These are phyloP conservation scores for Tetracladium marchalianum DNA, from an alignment of 495 filamentous ascomycete species.

Conservation along the genomic window DNA sequence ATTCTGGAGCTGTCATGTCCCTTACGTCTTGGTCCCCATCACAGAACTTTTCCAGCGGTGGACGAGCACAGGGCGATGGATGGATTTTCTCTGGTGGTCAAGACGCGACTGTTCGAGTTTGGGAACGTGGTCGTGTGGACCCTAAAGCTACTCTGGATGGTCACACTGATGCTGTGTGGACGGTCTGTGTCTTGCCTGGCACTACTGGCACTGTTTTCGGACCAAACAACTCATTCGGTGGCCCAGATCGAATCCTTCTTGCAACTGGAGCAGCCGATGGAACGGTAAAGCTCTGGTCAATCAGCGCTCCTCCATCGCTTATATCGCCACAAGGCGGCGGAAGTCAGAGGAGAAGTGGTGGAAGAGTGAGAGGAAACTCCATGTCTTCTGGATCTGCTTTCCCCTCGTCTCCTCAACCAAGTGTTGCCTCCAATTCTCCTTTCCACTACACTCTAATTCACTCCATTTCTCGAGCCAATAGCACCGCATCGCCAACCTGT, in stretches of 20 bases:
- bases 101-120: slow-evolving; percentile 85
- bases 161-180: slow-evolving; percentile 93
- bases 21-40: slow-evolving; percentile 78
- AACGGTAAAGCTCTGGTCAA: slow-evolving; percentile 84
- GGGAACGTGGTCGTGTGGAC: slow-evolving; percentile 89
- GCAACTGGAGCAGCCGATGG: slow-evolving; percentile 90
- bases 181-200: slow-evolving; percentile 85
- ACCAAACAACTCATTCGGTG: slow-evolving; percentile 55
- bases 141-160: slow-evolving; percentile 91
- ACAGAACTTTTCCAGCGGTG: slow-evolving; percentile 79
- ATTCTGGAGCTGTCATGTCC: slow-evolving; percentile 79
- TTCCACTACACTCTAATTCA: slow-evolving; percentile 64
- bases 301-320: slow-evolving; percentile 81
- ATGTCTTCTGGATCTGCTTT: slow-evolving; percentile 87
- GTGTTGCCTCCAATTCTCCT: slow-evolving; percentile 52
- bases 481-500: slow-evolving; percentile 71
- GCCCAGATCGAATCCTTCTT: slow-evolving; percentile 75
- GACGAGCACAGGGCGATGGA: slow-evolving; percentile 75
- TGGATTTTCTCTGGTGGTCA: slow-evolving; percentile 98
- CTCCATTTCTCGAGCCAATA: slow-evolving; percentile 62
- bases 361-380: slow-evolving; percentile 76
- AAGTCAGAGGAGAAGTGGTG: slow-evolving; percentile 57
- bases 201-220: slow-evolving; percentile 72
- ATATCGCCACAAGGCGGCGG: slow-evolving; percentile 45
- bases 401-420: slow-evolving; percentile 83